Conservation (phyloP, 805 yeast genomes). For the Metschnikowia sp. region DNA sequence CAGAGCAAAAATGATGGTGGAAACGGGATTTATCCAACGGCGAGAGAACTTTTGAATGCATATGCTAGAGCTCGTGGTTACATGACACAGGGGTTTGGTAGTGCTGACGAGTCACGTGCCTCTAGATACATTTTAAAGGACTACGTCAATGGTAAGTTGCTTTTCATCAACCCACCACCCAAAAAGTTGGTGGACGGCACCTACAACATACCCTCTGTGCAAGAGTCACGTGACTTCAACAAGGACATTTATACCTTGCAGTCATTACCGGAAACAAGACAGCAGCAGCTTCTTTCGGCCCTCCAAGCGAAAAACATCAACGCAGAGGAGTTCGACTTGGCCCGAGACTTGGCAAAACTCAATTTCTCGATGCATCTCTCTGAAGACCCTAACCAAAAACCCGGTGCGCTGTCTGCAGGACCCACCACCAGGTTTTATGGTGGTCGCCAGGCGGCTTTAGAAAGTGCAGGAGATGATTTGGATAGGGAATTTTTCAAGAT, state of each 20-base stretch:
- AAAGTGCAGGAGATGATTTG: constrained; percentile 75
- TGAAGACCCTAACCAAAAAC: constrained; percentile 20
- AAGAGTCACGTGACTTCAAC: constrained; percentile 56
- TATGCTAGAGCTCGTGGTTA: constrained; percentile 96
- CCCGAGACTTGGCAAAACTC: constrained; percentile 65
- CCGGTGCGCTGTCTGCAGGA: constrained; percentile 21
- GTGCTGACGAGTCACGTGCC: constrained; percentile 95
- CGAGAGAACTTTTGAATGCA: constrained; percentile 83
- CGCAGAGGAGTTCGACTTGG: constrained; percentile 55
- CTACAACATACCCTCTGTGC: constrained; percentile 48
- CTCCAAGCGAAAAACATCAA: constrained; percentile 52
- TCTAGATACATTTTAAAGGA: constrained; percentile 90
- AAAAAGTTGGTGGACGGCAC: constrained; percentile 50
- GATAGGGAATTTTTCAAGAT: constrained; percentile 83
- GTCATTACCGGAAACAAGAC: constrained; percentile 68
- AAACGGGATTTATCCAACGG: constrained; percentile 72
- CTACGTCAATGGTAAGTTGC: constrained; percentile 86
- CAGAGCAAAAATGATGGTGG: constrained; percentile 84
- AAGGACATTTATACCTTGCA: constrained; percentile 65
- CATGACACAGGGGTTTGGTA: constrained; percentile 95
- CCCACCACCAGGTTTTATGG: constrained; percentile 62
- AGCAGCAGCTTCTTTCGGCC: constrained; percentile 65
- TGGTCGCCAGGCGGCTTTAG: constrained; percentile 78
- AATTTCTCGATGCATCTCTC: constrained; percentile 79
- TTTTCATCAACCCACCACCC: constrained; percentile 89